These are phyloP conservation scores for Uncinocarpus reesii DNA, from an alignment of 2,329 filamentous ascomycete species.

Conservation along the genomic window DNA sequence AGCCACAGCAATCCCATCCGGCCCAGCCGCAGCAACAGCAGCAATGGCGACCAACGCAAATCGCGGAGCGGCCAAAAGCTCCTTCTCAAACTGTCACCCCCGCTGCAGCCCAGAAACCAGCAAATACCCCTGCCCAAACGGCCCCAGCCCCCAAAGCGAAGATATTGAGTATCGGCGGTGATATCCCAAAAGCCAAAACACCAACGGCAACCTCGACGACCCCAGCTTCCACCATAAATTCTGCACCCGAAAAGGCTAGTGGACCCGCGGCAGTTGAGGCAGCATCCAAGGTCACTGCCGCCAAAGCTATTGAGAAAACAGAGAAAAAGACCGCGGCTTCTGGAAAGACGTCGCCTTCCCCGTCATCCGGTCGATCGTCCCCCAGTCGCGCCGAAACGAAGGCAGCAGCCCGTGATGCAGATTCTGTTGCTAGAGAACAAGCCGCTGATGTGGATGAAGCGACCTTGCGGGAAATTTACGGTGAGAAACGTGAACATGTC, in stretches of 20 bases:
- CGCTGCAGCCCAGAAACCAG: slow-evolving; percentile 43
- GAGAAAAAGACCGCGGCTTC: slow-evolving; percentile 55
- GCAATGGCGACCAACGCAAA: slow-evolving; percentile 28
- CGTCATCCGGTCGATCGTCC: slow-evolving; percentile 75
- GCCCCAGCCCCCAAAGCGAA: slow-evolving; percentile 46
- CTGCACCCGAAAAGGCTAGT: slow-evolving; percentile 40
- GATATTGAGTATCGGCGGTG: slow-evolving; percentile 50
- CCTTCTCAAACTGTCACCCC: slow-evolving; percentile 28
- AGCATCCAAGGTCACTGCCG: slow-evolving; percentile 68
- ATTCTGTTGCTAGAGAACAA: slow-evolving; percentile 76
- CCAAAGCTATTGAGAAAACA: slow-evolving; percentile 86
- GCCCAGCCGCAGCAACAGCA: slow-evolving; percentile 35
- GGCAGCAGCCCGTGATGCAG: slow-evolving; percentile 57
- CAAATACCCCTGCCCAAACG: slow-evolving; percentile 24
- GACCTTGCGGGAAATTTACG: slow-evolving; percentile 84
- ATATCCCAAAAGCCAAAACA: slow-evolving; percentile 59
- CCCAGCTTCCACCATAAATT: slow-evolving; percentile 41
- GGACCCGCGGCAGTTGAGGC: slow-evolving; percentile 50
- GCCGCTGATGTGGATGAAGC: slow-evolving; percentile 68
- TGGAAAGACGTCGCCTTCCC: slow-evolving; percentile 69
- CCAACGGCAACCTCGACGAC: slow-evolving; percentile 52
- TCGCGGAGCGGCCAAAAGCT: slow-evolving; percentile 14
- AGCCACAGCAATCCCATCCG: slow-evolving; percentile 32
- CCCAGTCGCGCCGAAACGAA: slow-evolving; percentile 51
- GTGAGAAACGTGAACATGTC: slow-evolving; percentile 66